Percentiles rank a stretch among this genome's conserved stretches.
Conservation (phyloP, 2,329 filamentous ascomycete genomes). For the Apiospora koreana region DNA sequence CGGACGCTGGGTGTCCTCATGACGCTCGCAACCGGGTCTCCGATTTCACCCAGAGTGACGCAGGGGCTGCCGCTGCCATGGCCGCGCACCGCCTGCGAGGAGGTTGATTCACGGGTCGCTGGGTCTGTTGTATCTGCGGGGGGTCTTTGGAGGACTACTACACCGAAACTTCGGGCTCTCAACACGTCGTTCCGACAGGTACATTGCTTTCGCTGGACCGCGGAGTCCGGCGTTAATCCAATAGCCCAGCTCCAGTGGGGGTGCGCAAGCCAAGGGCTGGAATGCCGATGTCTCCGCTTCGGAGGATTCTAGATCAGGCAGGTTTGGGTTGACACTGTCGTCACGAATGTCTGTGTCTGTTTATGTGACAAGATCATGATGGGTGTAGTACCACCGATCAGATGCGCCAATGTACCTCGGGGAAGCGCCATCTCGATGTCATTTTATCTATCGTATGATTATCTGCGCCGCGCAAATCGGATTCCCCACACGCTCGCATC, state of each 20-base stretch:
- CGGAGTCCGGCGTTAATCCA: neutral
- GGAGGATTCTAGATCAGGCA: neutral
- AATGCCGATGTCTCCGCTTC: neutral
- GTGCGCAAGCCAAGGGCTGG: neutral
- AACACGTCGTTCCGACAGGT: neutral
- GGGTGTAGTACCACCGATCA: neutral
- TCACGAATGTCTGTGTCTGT: neutral
- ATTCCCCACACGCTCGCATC: neutral
- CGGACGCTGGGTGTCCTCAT: neutral
- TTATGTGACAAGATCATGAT: neutral
- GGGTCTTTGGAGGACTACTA: neutral
- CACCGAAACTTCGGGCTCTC: neutral
- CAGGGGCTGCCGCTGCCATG: neutral
- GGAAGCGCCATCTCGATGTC: neutral
- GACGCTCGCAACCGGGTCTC: neutral
- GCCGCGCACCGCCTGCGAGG: neutral
- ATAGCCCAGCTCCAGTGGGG: neutral
- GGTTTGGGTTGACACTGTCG: neutral
- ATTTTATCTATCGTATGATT: neutral
- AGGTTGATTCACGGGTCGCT: neutral
- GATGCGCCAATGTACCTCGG: neutral
- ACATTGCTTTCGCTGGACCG: neutral
- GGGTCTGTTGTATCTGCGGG: neutral
- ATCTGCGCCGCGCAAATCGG: neutral
- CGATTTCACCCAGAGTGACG: neutral